A percentile compares a stretch with the other conserved stretches of the same genome.
phyloP scores from a whole-genome alignment of 345 rosid species.

The Brassica rapa region DNA sequence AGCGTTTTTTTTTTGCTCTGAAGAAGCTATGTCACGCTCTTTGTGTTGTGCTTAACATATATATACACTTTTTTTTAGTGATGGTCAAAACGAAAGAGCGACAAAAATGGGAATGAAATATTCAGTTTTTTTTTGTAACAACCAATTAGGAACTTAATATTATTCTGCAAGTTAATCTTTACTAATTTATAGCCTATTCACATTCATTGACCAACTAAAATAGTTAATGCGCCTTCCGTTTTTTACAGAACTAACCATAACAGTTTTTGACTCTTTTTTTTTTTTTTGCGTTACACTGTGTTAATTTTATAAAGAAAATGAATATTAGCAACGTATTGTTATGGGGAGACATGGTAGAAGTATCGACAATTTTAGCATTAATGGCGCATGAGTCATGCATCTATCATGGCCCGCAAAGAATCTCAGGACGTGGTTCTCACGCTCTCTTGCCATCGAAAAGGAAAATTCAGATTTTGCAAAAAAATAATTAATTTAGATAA shows the following conservation, averaged over 20 bases:
- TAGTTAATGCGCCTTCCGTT: slow-evolving; percentile 10
- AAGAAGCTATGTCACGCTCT: slow-evolving; percentile 34
- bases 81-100: slow-evolving; percentile 32
- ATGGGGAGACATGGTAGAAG: slow-evolving; percentile 2
- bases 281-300: slow-evolving; percentile 9
- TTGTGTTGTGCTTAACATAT: slow-evolving; percentile 24
- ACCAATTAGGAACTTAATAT: slow-evolving; percentile 1
- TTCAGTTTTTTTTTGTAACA: slow-evolving; percentile 3
- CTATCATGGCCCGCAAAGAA: slow-evolving; percentile 42
- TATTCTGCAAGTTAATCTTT: not conserved
- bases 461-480: not conserved
- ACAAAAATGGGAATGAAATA: slow-evolving; percentile 14
- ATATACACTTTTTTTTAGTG: slow-evolving; percentile 10
- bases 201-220: not conserved
- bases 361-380: slow-evolving; percentile 40
- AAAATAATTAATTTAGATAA: not conserved
- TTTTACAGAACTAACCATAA: not conserved
- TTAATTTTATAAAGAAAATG: not conserved
- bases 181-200: slow-evolving; percentile 5
- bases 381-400: slow-evolving; percentile 50
- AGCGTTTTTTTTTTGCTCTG: not conserved
- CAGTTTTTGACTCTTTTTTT: slow-evolving; percentile 15
- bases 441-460: not conserved
- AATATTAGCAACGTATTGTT: slow-evolving; percentile 1
- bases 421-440: slow-evolving; percentile 21